Evolutionary conservation across 208 protist genomes (phyloP).

Genomic region (Acanthamoeba triangularis): DNA sequence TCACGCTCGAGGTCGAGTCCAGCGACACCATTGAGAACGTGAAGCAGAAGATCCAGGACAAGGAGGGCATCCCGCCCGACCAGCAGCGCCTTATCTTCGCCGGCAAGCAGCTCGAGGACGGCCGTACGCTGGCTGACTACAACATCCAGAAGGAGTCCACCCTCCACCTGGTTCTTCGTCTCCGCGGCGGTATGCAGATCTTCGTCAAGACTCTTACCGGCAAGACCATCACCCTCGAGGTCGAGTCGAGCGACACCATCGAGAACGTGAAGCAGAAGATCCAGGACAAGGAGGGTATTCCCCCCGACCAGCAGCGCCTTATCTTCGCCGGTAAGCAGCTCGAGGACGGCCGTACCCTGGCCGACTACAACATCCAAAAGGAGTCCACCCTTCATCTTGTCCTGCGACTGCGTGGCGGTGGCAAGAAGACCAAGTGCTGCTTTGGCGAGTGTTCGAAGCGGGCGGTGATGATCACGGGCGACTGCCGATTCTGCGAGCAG

Average conservation of each 20-base stretch:
- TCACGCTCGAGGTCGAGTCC: constrained; percentile 98
- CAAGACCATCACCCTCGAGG: constrained; percentile 91
- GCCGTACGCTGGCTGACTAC: constrained; percentile 92
- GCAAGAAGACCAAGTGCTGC: constrained; percentile 80
- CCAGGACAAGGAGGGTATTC: constrained; percentile 99
- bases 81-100: constrained; percentile 96
- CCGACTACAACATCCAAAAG: constrained; percentile 92
- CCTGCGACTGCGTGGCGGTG: neutral
- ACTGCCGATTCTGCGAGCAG: constrained; percentile 86
- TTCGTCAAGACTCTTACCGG: constrained; percentile 97
- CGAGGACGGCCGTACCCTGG: constrained; percentile 95
- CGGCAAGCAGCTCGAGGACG: constrained; percentile 96
- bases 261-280: constrained; percentile 99
- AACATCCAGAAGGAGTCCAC: constrained; percentile 91
- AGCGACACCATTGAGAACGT: constrained; percentile 98
- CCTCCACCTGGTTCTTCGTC: constrained; percentile 89
- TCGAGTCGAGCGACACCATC: constrained; percentile 97
- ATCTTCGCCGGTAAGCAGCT: constrained; percentile 97
- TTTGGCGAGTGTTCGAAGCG: constrained; percentile 80
- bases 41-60: constrained; percentile 99
- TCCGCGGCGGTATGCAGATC: constrained; percentile 95
- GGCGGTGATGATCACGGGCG: constrained; percentile 86
- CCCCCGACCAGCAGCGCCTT: constrained; percentile 96
- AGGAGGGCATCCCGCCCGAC: constrained; percentile 98
- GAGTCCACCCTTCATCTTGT: constrained; percentile 86